These are phyloP conservation scores for Achaetomiella virescens DNA, from an alignment of 495 filamentous ascomycete species.

Conservation along the genomic window DNA sequence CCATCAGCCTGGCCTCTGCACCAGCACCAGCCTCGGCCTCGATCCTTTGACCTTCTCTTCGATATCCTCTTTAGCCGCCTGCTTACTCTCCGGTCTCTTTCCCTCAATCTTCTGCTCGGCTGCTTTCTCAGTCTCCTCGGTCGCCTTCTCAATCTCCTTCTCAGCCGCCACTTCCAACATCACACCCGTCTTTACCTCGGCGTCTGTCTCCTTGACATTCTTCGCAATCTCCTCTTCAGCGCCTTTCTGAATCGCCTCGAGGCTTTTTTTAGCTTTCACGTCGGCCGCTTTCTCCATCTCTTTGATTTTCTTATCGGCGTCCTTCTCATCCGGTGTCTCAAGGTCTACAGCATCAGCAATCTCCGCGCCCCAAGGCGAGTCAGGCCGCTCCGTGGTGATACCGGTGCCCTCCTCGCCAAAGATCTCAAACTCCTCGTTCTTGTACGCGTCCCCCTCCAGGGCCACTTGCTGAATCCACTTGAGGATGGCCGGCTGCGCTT, in stretches of 20 bases:
- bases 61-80: no score
- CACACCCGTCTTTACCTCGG: no score
- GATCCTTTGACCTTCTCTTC: no score
- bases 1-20: no score
- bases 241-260: background rate
- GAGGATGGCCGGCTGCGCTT: conserved; percentile 30
- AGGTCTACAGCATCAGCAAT: background rate
- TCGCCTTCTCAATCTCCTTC: background rate
- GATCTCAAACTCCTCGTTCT: conserved; percentile 29
- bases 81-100: background rate
- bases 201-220: no score
- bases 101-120: background rate
- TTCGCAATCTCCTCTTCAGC: no score
- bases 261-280: background rate
- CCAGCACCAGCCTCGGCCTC: no score
- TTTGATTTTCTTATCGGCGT: background rate
- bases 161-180: background rate
- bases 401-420: background rate
- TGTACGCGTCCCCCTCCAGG: conserved; percentile 22
- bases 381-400: background rate
- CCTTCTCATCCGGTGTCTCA: background rate
- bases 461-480: conserved; percentile 44
- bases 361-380: conserved; percentile 7
- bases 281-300: background rate
- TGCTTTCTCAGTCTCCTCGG: background rate